Percentiles rank a stretch among this genome's conserved stretches.
These are phyloP conservation scores for Mortierella claussenii DNA, from an alignment of 192 early-diverging fungal species.

Conservation along the genomic window DNA sequence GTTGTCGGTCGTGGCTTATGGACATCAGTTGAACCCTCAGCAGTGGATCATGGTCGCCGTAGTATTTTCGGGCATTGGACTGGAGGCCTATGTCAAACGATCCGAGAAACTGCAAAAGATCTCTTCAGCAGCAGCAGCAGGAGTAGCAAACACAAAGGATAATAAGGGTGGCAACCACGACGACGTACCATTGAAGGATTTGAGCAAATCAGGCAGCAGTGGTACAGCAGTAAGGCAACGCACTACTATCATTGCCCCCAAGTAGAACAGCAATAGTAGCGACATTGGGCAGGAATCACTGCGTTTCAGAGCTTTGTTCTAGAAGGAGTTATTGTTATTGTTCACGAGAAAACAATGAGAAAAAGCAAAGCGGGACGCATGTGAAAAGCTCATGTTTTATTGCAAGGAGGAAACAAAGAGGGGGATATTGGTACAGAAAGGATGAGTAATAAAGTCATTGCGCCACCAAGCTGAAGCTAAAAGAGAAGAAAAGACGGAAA, in stretches of 20 bases:
- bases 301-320: neutral
- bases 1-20: conserved; percentile 90
- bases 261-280: neutral
- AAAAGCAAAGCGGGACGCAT: neutral
- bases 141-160: neutral
- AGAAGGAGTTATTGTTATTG: neutral
- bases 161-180: too few species aligned
- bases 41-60: conserved; percentile 90
- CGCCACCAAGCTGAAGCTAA: too few species aligned
- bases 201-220: too few species aligned
- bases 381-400: neutral
- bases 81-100: conserved; percentile 81
- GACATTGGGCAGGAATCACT: too few species aligned
- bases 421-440: neutral
- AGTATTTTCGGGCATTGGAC: conserved; percentile 89
- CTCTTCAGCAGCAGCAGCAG: neutral
- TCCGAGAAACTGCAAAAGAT: conserved; percentile 54
- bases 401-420: neutral
- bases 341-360: neutral
- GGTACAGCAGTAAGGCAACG: conserved; percentile 6
- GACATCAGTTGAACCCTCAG: conserved; percentile 75
- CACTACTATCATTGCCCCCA: conserved; percentile 8
- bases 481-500: neutral
- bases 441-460: too few species aligned
- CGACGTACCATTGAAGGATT: too few species aligned